A percentile compares a stretch with the other conserved stretches of the same genome.
These are phyloP conservation scores for Berberis vulgaris DNA, from an alignment of 164 flowering plant genomes.

Conservation along the genomic window DNA sequence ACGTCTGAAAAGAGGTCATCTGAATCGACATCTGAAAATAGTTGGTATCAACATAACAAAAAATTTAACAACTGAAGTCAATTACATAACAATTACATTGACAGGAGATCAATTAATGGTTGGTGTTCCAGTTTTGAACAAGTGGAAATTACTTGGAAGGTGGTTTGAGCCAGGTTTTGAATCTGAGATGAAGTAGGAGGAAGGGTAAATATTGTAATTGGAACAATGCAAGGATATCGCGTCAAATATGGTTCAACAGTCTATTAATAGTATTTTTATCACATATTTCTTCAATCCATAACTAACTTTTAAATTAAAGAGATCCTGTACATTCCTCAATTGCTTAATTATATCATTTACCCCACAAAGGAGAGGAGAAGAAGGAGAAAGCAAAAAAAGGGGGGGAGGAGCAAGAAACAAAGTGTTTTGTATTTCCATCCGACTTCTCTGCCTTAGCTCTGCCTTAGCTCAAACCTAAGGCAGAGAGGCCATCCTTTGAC, in stretches of 20 bases:
- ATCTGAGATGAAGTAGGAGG: too few relatives aligned
- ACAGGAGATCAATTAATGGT: too few relatives aligned
- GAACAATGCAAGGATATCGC: background rate
- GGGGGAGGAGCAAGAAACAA: background rate
- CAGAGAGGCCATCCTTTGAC: conserved; percentile 7
- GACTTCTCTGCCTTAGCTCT: background rate
- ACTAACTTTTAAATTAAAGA: conserved; percentile 18
- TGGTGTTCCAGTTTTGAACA: too few relatives aligned
- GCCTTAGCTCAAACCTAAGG: too few relatives aligned
- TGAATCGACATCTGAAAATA: too few relatives aligned
- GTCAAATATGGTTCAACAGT: conserved; percentile 8
- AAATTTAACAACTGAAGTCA: too few relatives aligned
- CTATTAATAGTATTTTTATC: conserved; percentile 3
- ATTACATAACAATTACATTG: too few relatives aligned
- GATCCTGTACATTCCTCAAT: background rate
- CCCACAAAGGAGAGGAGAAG: background rate
- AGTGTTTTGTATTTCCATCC: background rate
- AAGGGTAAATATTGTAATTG: conserved; percentile 2
- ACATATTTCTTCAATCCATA: conserved; percentile 9
- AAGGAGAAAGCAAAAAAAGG: conserved; percentile 2
- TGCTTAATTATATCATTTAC: background rate
- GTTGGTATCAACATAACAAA: too few relatives aligned
- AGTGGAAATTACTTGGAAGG: too few relatives aligned
- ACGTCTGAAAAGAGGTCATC: too few relatives aligned
- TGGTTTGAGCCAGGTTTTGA: too few relatives aligned